These are phyloP conservation scores for Mycena sp. DNA, from an alignment of 1,284 basidiomycete species.

Conservation along the genomic window DNA sequence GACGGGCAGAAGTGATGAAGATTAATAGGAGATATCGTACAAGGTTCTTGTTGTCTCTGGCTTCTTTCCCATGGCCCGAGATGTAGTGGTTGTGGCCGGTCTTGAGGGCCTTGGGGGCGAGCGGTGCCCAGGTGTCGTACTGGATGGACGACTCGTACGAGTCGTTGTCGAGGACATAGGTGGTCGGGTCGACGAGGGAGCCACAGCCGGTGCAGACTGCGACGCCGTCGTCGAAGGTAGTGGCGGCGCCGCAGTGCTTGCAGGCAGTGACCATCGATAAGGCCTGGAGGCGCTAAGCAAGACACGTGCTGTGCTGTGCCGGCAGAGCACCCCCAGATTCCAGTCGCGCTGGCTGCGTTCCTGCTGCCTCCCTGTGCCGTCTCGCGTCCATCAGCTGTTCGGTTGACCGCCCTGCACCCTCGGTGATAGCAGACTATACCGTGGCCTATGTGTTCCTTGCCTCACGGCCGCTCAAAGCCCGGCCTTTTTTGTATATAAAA, in stretches of 20 bases:
- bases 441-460: no score
- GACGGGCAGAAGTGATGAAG: slow-evolving; percentile 1
- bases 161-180: slow-evolving; percentile 61
- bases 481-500: no score
- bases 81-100: slow-evolving; percentile 61
- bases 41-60: slow-evolving; percentile 48
- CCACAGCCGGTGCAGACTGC: slow-evolving; percentile 74
- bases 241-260: slow-evolving; percentile 55
- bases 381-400: no score
- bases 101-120: slow-evolving; percentile 52
- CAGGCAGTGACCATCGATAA: slow-evolving; percentile 19
- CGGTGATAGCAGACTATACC: no score
- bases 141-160: slow-evolving; percentile 44
- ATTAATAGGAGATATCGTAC: slow-evolving; percentile 21
- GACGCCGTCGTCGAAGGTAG: slow-evolving; percentile 62
- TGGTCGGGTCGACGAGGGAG: slow-evolving; percentile 67
- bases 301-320: no score
- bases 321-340: no score
- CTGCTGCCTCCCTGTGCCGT: no score
- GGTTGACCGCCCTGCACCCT: no score
- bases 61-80: slow-evolving; percentile 68
- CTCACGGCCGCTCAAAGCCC: no score
- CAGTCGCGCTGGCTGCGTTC: no score
- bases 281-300: no score
- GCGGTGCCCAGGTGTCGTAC: slow-evolving; percentile 40